Percentiles rank a stretch among this genome's conserved stretches.
Conservation (phyloP, 345 rosid genomes). For the Gossypium bickii region DNA sequence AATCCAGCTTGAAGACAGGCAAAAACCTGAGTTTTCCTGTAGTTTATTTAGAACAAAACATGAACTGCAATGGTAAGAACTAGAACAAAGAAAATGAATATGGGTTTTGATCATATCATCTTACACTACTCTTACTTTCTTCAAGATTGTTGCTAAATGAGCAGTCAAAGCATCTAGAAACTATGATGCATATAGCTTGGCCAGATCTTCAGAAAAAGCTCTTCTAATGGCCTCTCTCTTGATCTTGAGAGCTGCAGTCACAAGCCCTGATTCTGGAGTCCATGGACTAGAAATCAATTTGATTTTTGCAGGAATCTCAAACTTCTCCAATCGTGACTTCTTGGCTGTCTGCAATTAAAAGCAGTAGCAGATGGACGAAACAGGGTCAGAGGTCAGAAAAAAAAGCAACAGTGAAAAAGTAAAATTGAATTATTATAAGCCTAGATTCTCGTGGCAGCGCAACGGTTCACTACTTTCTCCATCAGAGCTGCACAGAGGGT, state of each 20-base stretch:
- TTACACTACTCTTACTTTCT: not conserved
- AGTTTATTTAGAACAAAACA: not conserved
- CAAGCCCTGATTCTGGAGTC: constrained; percentile 92
- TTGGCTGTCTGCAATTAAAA: constrained; percentile 54
- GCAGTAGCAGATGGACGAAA: not conserved
- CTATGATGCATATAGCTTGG: constrained; percentile 51
- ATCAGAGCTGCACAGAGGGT: too few species aligned
- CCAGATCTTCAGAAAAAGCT: constrained; percentile 68
- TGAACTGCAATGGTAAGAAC: not conserved
- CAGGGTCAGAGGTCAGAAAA: not conserved
- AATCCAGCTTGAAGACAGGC: not conserved
- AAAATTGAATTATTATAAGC: not conserved
- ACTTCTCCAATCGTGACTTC: constrained; percentile 66
- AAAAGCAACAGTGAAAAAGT: not conserved
- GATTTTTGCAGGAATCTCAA: constrained; percentile 89
- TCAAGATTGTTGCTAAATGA: not conserved
- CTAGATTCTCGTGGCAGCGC: not conserved
- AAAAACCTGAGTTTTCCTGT: not conserved
- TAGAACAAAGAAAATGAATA: not conserved
- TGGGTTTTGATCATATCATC: not conserved
- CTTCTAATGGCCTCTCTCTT: constrained; percentile 71
- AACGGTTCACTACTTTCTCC: not conserved
- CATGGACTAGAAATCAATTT: constrained; percentile 69
- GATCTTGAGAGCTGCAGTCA: constrained; percentile 90
- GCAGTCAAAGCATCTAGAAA: not conserved